These are phyloP conservation scores for Suillus discolor DNA, from an alignment of 768 basidiomycete species.

Conservation along the genomic window DNA sequence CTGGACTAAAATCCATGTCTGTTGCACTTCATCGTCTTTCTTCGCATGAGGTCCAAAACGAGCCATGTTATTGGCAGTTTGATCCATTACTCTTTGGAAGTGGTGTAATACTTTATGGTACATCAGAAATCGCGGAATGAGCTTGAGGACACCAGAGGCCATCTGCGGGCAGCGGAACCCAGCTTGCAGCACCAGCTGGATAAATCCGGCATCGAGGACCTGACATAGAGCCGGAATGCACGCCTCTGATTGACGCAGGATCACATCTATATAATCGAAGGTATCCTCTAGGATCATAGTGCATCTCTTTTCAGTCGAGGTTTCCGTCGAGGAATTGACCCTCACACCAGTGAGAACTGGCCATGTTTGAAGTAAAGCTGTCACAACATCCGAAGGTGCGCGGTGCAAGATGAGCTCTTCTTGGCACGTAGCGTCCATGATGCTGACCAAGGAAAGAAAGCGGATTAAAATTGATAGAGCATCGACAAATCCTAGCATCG, in stretches of 20 bases:
- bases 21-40: constrained; percentile 3
- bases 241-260: neutral
- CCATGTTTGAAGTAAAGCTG: neutral
- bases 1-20: neutral
- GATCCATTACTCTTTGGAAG: neutral
- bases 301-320: neutral
- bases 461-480: neutral
- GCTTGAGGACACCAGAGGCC: neutral
- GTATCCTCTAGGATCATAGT: neutral
- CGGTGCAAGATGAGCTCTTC: constrained; percentile 2
- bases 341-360: neutral
- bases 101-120: constrained; percentile 4
- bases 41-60: neutral
- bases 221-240: constrained; percentile 2
- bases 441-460: neutral
- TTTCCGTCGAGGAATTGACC: neutral
- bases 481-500: neutral
- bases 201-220: neutral
- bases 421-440: neutral
- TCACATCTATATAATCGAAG: neutral
- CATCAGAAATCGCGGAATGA: constrained; percentile 6
- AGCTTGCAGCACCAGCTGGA: constrained; percentile 3
- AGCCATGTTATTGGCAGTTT: neutral
- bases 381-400: constrained; percentile 1
- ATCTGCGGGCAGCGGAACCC: neutral